Evolutionary conservation across 2,329 filamentous ascomycete genomes (phyloP).

Genomic region (Pseudonectria foliicola): DNA sequence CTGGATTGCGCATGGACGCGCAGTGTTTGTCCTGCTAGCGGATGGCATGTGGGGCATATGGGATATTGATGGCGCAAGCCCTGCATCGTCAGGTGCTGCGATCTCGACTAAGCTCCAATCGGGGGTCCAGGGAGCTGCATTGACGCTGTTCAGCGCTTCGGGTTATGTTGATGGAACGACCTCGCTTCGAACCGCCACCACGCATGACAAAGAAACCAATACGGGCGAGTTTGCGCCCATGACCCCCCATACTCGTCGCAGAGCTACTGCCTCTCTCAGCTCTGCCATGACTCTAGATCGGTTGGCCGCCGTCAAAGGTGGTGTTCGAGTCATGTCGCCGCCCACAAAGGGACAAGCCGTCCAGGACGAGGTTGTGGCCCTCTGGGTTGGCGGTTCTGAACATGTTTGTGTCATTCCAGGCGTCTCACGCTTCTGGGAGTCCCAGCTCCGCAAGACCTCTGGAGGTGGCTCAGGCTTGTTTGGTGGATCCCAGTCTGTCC

Average conservation of each 20-base stretch:
- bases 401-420: constrained; percentile 51
- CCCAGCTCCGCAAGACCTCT: constrained; percentile 44
- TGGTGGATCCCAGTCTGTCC: constrained; percentile 45
- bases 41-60: constrained; percentile 64
- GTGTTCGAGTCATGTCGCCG: constrained; percentile 42
- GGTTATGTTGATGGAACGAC: constrained; percentile 56
- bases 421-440: constrained; percentile 52
- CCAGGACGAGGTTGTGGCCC: constrained; percentile 46
- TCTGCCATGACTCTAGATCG: constrained; percentile 41
- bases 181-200: constrained; percentile 38
- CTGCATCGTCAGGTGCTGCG: constrained; percentile 32
- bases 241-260: constrained; percentile 54
- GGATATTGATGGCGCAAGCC: constrained; percentile 55
- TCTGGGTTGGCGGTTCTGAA: constrained; percentile 51
- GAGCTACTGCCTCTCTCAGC: constrained; percentile 40
- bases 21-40: constrained; percentile 50
- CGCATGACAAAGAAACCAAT: constrained; percentile 30
- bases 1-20: constrained; percentile 55
- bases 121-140: constrained; percentile 49
- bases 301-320: constrained; percentile 44
- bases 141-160: constrained; percentile 50
- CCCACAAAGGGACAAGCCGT: constrained; percentile 35
- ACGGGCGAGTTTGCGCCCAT: constrained; percentile 53
- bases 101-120: constrained; percentile 44
- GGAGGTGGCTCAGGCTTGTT: constrained; percentile 50